A percentile compares a stretch with the other conserved stretches of the same genome.
Evolutionary conservation across 2,329 filamentous ascomycete genomes (phyloP).

Genomic region (Shiraia bambusicola): DNA sequence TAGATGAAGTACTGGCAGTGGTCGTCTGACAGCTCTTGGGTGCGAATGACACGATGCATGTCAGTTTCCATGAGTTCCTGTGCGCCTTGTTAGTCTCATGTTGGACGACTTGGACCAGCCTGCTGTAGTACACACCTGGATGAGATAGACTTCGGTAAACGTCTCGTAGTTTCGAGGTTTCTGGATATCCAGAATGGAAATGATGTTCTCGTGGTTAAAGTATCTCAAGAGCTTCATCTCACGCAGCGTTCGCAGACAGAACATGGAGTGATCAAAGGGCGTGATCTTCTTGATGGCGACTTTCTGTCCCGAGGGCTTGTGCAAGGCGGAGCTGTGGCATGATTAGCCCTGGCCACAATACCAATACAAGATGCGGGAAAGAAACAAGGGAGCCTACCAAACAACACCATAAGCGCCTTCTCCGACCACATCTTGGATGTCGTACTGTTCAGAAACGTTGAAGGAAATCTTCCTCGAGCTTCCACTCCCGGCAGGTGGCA

Average conservation of each 20-base stretch:
- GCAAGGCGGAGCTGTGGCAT: conserved; percentile 77
- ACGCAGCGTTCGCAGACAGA: conserved; percentile 90
- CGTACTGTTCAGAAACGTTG: conserved; percentile 99
- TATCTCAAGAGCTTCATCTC: conserved; percentile 99
- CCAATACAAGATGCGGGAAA: not conserved
- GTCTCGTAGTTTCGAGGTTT: conserved; percentile 94
- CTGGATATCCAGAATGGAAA: conserved; percentile 98
- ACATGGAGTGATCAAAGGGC: conserved; percentile 98
- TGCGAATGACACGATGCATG: conserved; percentile 98
- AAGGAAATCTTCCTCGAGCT: conserved; percentile 92
- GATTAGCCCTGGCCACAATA: conserved; percentile 19
- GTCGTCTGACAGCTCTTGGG: conserved; percentile 96
- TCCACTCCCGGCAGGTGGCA: conserved; percentile 47
- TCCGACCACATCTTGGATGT: conserved; percentile 98
- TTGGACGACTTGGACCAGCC: not conserved
- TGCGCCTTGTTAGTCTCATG: conserved; percentile 11
- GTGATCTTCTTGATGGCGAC: conserved; percentile 99
- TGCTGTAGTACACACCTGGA: conserved; percentile 65
- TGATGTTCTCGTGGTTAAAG: conserved; percentile 99
- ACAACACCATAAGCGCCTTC: conserved; percentile 98
- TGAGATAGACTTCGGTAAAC: conserved; percentile 97
- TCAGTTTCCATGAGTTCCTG: conserved; percentile 99
- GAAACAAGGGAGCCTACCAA: conserved; percentile 64
- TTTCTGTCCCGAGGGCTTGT: conserved; percentile 97
- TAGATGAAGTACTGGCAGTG: conserved; percentile 99